Evolutionary conservation across 257 asterid species (phyloP), one percentile per base, ranked within the genome.

Genomic region (Phtheirospermum japonicum): DNA sequence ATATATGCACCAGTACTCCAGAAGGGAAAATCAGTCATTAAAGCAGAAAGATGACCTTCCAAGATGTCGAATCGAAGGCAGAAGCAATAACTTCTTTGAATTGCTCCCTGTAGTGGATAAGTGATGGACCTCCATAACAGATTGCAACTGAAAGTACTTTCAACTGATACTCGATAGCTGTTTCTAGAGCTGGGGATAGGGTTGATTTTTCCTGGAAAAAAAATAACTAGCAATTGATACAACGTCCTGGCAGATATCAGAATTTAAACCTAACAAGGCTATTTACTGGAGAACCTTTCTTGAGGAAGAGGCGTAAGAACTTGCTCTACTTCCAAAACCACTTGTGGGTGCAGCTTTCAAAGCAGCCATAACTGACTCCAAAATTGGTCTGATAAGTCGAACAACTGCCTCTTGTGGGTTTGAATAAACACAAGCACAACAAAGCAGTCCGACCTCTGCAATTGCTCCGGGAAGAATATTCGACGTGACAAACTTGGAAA

Each of bases 391-490:
- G 68, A 93, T 73, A 42, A 93, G 87, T 71, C 83, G 89, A 81
- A 68, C 68, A 66, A 81, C 87, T 59, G 99, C 95, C 79, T 89
- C 97, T 57, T 81, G 75, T 52, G 99, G 96, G 68, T 87, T 93
- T 69, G 97, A 73, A 78, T 90, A 94, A 70, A 93, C 88, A 74
- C 96, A 93, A 49, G 99, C 99, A 82, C 97, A 84, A 77, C 99
- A 89, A 65, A 89, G 96, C 76, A 89, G 75, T 71, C 97, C 99
- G 61, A 93, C 95, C 79, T 93, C 99, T 28, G 95, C 95, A 79
- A 89, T 85, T 31, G 99, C 99, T 75, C 99, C 99, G 63, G 96
- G 97, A 79, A 93, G 96, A 78, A 93, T 87, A 83, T 85, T 93
- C 69, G 91, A 70, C 6, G 77, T 81, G 76, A 87, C 97, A 75